phyloP scores from a whole-genome alignment of 192 early-diverging fungal genomes.

The Rhizoclosmatium sp. region DNA sequence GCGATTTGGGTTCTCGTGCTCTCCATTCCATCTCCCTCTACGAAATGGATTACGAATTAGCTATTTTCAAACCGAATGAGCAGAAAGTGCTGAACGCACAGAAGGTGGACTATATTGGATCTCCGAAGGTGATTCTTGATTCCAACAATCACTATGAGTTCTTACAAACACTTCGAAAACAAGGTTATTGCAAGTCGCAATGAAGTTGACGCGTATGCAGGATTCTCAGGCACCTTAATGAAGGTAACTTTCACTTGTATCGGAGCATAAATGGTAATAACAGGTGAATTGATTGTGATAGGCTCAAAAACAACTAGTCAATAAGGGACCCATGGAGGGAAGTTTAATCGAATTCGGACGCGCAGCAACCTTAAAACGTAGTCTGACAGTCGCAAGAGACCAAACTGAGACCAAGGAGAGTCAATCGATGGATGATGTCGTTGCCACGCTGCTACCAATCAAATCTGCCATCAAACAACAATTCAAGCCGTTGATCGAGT shows the following conservation, averaged over 20 bases:
- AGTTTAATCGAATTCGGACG: not conserved
- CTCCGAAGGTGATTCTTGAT: conserved; percentile 81
- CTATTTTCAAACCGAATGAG: conserved; percentile 82
- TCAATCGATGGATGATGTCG: not conserved
- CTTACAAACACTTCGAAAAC: conserved; percentile 68
- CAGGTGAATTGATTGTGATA: not conserved
- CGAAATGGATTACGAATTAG: conserved; percentile 69
- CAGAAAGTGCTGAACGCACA: conserved; percentile 85
- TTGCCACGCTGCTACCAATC: not conserved
- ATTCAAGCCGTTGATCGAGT: not conserved
- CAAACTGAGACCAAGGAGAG: too few species aligned
- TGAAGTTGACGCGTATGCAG: conserved; percentile 64
- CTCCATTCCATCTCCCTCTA: conserved; percentile 45
- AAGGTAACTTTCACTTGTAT: conserved; percentile 36
- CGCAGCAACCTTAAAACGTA: not conserved
- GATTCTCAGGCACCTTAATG: conserved; percentile 63
- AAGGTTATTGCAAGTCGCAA: conserved; percentile 86
- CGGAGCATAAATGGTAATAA: too few species aligned
- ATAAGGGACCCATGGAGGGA: conserved; percentile 34
- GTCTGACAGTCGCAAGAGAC: not conserved
- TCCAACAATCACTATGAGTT: conserved; percentile 57
- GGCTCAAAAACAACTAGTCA: conserved; percentile 23
- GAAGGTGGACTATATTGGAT: conserved; percentile 81
- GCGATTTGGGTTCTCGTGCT: conserved; percentile 47
- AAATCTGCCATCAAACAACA: not conserved